Evolutionary conservation across 2,329 filamentous ascomycete genomes (phyloP).

Genomic region (Xylaria hypoxylon): DNA sequence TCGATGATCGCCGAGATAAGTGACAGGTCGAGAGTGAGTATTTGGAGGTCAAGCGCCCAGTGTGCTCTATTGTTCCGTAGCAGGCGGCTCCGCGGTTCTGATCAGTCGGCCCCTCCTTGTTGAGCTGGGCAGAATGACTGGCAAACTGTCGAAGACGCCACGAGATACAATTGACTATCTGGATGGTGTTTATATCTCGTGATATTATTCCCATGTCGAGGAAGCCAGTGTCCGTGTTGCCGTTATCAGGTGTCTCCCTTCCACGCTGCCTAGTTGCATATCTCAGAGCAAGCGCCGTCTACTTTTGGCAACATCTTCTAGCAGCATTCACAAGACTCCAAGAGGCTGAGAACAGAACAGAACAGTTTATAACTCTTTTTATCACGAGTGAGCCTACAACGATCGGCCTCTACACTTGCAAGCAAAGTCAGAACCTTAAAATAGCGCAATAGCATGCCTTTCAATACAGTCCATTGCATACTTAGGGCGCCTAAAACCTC

Average conservation of each 20-base stretch:
- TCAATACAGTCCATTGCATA: not conserved
- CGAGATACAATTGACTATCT: conserved; percentile 34
- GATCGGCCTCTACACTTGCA: not conserved
- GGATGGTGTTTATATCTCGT: conserved; percentile 24
- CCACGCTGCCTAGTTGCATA: not conserved
- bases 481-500: conserved; percentile 60
- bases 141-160: conserved; percentile 26
- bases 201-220: conserved; percentile 5
- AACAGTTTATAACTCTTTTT: not conserved
- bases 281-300: conserved; percentile 4
- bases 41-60: conserved; percentile 13
- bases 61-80: conserved; percentile 30
- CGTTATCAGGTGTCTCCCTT: conserved; percentile 3
- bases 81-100: conserved; percentile 28
- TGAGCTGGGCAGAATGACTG: conserved; percentile 39
- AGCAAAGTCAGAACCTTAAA: not conserved
- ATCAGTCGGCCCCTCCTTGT: conserved; percentile 38
- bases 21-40: conserved; percentile 37
- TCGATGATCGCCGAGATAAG: conserved; percentile 33
- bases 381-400: not conserved
- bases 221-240: conserved; percentile 16
- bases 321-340: not conserved
- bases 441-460: not conserved
- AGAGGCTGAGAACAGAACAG: no score
- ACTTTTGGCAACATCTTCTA: not conserved